These are phyloP conservation scores for Tylopilus sp. DNA, from an alignment of 768 basidiomycete genomes.

Conservation along the genomic window DNA sequence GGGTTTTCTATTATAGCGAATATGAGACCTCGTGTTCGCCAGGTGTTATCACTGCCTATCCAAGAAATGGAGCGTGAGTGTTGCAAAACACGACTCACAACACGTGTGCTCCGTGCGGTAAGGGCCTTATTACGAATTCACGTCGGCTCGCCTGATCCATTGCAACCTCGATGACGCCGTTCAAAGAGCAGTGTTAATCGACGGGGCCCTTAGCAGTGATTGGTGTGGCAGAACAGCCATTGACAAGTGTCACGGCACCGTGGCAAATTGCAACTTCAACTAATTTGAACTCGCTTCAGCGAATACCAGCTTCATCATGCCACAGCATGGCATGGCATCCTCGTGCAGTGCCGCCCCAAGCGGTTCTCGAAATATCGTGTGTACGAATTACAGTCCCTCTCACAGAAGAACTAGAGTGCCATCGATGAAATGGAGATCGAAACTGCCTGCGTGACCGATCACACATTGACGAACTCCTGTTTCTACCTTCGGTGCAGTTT, in stretches of 20 bases:
- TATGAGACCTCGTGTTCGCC: conserved; percentile 28
- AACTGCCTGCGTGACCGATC: not conserved
- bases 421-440: not conserved
- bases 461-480: not conserved
- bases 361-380: not conserved
- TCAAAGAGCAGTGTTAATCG: not conserved
- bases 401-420: not conserved
- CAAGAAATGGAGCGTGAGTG: conserved; percentile 10
- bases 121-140: not conserved
- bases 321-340: not conserved
- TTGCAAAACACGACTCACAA: conserved; percentile 10
- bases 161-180: not conserved
- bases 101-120: conserved; percentile 26
- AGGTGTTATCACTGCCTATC: conserved; percentile 32
- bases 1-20: conserved; percentile 28
- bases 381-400: not conserved
- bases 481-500: not conserved
- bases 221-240: not conserved
- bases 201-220: not conserved
- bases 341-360: not conserved
- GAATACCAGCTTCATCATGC: not conserved
- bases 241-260: not conserved
- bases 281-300: not conserved
- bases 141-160: not conserved
- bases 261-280: not conserved